Conservation (phyloP, 768 basidiomycete genomes). For the Mycena venus region DNA sequence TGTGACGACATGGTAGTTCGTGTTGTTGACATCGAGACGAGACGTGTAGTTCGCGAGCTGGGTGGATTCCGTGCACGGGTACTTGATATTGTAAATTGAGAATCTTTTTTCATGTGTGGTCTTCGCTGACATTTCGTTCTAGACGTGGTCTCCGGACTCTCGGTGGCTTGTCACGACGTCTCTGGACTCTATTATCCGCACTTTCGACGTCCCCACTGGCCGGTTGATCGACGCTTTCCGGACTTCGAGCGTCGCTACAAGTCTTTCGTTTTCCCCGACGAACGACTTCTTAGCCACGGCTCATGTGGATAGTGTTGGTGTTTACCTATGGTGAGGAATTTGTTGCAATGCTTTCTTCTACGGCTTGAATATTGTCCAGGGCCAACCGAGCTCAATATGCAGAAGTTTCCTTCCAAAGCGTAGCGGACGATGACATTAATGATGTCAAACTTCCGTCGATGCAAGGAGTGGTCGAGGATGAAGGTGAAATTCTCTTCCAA, state of each 20-base stretch:
- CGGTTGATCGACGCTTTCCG: constrained; percentile 93
- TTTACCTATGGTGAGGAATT: constrained; percentile 86
- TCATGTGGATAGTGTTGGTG: constrained; percentile 94
- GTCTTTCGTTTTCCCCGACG: constrained; percentile 92
- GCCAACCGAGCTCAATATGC: constrained; percentile 96
- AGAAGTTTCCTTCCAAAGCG: constrained; percentile 84
- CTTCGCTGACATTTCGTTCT: constrained; percentile 9
- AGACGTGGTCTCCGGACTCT: constrained; percentile 97
- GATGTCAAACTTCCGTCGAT: constrained; percentile 85
- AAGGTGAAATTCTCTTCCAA: constrained; percentile 60
- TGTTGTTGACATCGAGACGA: constrained; percentile 92
- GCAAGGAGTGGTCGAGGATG: constrained; percentile 85
- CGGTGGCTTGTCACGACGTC: constrained; percentile 93
- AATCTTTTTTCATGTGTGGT: not conserved
- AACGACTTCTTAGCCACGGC: constrained; percentile 96
- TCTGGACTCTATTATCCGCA: constrained; percentile 92
- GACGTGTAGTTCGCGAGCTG: constrained; percentile 89
- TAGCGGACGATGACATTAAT: constrained; percentile 81
- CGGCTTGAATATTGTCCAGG: constrained; percentile 57
- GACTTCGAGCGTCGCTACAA: constrained; percentile 89
- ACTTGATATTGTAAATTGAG: constrained; percentile 81
- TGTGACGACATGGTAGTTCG: constrained; percentile 92
- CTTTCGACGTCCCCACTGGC: constrained; percentile 96
- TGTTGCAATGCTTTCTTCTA: not conserved
- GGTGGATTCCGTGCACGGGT: constrained; percentile 86